phyloP scores from a whole-genome alignment of 192 early-diverging fungal genomes.

The Thamnidium elegans region DNA sequence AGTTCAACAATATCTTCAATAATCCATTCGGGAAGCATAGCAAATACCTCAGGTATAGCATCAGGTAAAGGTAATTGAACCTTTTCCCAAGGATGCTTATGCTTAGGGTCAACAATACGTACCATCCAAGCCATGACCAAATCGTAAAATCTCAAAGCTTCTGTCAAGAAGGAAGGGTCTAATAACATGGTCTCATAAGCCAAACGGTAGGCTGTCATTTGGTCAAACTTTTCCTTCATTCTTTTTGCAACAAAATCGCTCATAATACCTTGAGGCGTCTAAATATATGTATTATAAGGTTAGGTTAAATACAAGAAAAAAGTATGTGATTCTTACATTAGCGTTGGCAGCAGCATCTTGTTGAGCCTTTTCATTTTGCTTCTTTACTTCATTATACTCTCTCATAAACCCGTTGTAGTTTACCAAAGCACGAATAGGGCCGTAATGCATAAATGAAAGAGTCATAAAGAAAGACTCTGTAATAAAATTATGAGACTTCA shows the following conservation, averaged over 20 bases:
- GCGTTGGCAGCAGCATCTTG: neutral
- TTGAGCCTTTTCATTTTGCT: slow-evolving; percentile 40
- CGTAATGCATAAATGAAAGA: slow-evolving; percentile 74
- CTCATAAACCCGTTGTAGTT: slow-evolving; percentile 67
- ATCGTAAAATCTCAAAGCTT: slow-evolving; percentile 77
- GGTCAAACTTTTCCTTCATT: slow-evolving; percentile 49
- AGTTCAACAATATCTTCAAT: slow-evolving; percentile 87
- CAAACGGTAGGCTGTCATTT: slow-evolving; percentile 60
- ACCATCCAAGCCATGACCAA: slow-evolving; percentile 89
- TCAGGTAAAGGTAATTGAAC: slow-evolving; percentile 53
- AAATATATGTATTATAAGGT: slow-evolving; percentile 12
- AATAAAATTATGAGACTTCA: slow-evolving; percentile 70
- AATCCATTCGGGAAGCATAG: slow-evolving; percentile 88
- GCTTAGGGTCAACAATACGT: slow-evolving; percentile 61
- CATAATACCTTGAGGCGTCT: slow-evolving; percentile 21
- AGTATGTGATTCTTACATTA: slow-evolving; percentile 18
- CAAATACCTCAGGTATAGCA: slow-evolving; percentile 54
- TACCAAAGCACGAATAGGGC: slow-evolving; percentile 68
- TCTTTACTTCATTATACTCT: slow-evolving; percentile 64
- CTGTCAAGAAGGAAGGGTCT: slow-evolving; percentile 66
- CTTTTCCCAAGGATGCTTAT: slow-evolving; percentile 40
- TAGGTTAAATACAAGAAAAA: neutral
- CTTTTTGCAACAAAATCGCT: slow-evolving; percentile 26
- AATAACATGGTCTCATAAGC: slow-evolving; percentile 75
- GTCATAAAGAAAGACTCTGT: slow-evolving; percentile 87